Base-by-base conservation (phyloP, 2,329 filamentous ascomycete genomes). In the Colletotrichum noveboracense region DNA sequence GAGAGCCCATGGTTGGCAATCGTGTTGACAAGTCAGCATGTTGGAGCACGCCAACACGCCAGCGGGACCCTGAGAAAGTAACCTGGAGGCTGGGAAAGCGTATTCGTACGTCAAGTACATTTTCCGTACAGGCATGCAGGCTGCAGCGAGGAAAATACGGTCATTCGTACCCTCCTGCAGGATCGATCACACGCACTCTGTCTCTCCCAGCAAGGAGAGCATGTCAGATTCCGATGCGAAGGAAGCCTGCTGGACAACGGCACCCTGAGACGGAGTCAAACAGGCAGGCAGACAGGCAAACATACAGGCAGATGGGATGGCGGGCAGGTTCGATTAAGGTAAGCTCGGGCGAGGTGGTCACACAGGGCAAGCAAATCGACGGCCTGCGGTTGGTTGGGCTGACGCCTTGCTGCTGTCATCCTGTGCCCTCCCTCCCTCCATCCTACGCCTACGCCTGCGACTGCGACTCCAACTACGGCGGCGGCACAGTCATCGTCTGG, bases 401-500 rank as follows among this genome's bases (percentile, higher is more conserved):
- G 66, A 28, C 48, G 67, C 34, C 43, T 21, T 67, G 64, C 58
- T 70, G 55, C 36, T 12, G 43, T 58, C 58, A 62, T 65, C 26
- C 36, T 73, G 26, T 26, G 58, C 32, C 32, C 32, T 43, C 66
- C 43, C 43, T 52, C 43, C 43, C 10, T 52, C 43, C 43, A 38
- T 56, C 43, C 34, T 9, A 43, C 48, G 21, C 12, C 43, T 52
- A 52, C 43, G 43, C 43, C 43, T 21, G 43, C 43, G 43, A 52
- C 43, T 52, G 43, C 43, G 43, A 52, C n/a, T 24, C 12, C 2
- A 24, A 52, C n/a, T 52, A 14, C 28, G 38, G 34, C 24, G 66
- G 58, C 60, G 66, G 43, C 43, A 74, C 58, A 65, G 71, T 74
- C 58, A 65, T 74, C 34, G 65, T 73, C 65, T 73, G 65, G 66